Evolutionary conservation across 208 protist species (phyloP), one percentile per base, ranked within the genome.

Genomic region (Tritrichomonas foetus): DNA sequence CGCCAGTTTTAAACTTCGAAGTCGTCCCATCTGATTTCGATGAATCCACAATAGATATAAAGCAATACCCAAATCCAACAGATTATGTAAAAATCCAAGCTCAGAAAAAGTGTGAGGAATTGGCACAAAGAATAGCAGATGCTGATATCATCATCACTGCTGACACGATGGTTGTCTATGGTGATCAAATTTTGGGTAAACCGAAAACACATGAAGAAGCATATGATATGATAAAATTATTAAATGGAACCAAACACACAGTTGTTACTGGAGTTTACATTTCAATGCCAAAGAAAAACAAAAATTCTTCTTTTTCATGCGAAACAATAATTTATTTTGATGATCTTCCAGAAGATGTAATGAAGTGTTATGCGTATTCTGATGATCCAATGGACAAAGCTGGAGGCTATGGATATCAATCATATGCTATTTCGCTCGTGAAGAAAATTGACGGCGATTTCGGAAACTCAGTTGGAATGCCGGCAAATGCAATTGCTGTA

Each of bases 341-440:
- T 44, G 36, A 78, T 25, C 69, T 78, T 44, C 69, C 69, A 47
- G 69, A 78, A 44, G 20, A 2, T 11, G 69, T 78, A 47, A 47
- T 78, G 39, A 1, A 33, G 9, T 25, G 33, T 47, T 78, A 78
- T 25, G 69, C 69, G 16, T 3, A 78, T 78, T 78, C 69, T 27
- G 69, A 78, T 44, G 69, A 78, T 78, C 69, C 69, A 47, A 25
- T 78, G 39, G 69, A 78, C 36, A 78, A 78, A 78, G 20, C 69
- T 44, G 69, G 69, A 16, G 69, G 69, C 20, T 78, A 78, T 78
- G 69, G 69, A 2, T 13, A n/a, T 78, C 33, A 39, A 47, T 47
- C 33, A 39, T 20, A 44, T 3, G 69, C 33, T 47, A 25, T 44
- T 16, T 78, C 69, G 20, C 69, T 78, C 9, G 36, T 78, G 33